phyloP scores from a whole-genome alignment of 192 early-diverging fungal genomes.

The Dimargaris xerosporica region DNA sequence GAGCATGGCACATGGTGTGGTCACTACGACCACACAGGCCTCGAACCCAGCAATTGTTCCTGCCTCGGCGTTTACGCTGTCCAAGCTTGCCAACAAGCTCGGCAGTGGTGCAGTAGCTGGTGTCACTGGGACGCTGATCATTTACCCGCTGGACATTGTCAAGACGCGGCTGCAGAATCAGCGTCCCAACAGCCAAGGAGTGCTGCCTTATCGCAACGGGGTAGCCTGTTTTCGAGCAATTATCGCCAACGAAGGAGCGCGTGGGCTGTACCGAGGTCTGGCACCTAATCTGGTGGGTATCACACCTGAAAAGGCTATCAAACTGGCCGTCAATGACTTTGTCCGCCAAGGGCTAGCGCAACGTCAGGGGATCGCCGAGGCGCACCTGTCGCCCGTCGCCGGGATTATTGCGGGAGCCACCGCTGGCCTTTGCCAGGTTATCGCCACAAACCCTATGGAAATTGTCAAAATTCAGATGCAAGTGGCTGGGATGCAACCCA shows the following conservation, averaged over 20 bases:
- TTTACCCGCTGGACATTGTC: conserved; percentile 55
- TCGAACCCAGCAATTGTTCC: too few relatives aligned
- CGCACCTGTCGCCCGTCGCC: conserved; percentile 22
- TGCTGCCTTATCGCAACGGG: conserved; percentile 32
- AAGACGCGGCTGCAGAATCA: conserved; percentile 56
- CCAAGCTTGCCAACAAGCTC: conserved; percentile 20
- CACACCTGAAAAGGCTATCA: conserved; percentile 42
- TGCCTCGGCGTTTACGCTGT: too few relatives aligned
- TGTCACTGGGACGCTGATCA: conserved; percentile 39
- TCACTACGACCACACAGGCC: too few relatives aligned
- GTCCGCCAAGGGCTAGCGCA: conserved; percentile 26
- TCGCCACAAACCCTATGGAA: conserved; percentile 44
- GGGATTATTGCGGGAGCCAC: conserved; percentile 36
- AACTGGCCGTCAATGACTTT: conserved; percentile 38
- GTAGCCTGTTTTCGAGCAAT: conserved; percentile 26
- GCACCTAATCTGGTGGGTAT: conserved; percentile 33
- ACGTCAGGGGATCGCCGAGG: conserved; percentile 12
- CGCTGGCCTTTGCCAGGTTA: conserved; percentile 36
- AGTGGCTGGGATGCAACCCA: conserved; percentile 15
- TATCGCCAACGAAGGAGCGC: conserved; percentile 24
- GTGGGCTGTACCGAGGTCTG: conserved; percentile 32
- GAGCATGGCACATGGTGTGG: too few relatives aligned
- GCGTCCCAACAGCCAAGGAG: conserved; percentile 26
- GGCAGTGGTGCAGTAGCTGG: conserved; percentile 43
- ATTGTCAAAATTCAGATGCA: conserved; percentile 41